Base-by-base conservation (phyloP, 139 green algal genomes). In the Micractinium conductrix region DNA sequence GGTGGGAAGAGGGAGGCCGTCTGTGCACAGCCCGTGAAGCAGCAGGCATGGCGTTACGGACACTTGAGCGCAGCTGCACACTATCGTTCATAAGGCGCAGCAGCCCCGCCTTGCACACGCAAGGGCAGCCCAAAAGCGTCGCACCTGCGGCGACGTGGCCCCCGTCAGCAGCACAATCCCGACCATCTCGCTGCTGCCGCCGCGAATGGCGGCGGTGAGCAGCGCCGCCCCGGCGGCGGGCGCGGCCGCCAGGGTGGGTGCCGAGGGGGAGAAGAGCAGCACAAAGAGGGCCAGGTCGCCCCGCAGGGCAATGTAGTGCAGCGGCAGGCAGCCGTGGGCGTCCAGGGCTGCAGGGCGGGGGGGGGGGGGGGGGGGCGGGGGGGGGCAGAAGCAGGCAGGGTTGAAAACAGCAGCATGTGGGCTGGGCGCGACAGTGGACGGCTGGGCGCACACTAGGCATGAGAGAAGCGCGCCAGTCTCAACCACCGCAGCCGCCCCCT, bases 231-330 rank as follows among this genome's bases (percentile, higher is more conserved):
- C 76, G 22, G 63, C 69, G 3, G 33, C 78, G 7, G 69, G n/a
- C 2, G 28, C 21, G 37, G 79, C 62, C 35, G 67, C 63, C 65
- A 88, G 76, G 4, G 19, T 35, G 30, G 76, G 67, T 28, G 75
- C 78, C 0, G 67, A 75, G 16, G 50, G 45, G 21, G 65, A 62
- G 50, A 85, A 80, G 38, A 88, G 75, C 28, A 88, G 81, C 33
- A 81, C 44, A 60, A 88, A 88, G 33, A 80, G 28, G 30, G 85
- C 78, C 1, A 88, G 60, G 81, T 88, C 78, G 62, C 85, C 85
- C 3, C 78, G 80, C 38, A 73, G 76, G 9, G 85, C 85, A 3
- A 53, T 55, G 48, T 79, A 85, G 75, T 88, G 85, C 37, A 88
- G 60, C 12, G 85, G 85, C 37, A 80, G 62, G 38, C 76, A 82